These are phyloP conservation scores for Priceomyces castillae DNA, from an alignment of 805 yeast species.

Conservation along the genomic window DNA sequence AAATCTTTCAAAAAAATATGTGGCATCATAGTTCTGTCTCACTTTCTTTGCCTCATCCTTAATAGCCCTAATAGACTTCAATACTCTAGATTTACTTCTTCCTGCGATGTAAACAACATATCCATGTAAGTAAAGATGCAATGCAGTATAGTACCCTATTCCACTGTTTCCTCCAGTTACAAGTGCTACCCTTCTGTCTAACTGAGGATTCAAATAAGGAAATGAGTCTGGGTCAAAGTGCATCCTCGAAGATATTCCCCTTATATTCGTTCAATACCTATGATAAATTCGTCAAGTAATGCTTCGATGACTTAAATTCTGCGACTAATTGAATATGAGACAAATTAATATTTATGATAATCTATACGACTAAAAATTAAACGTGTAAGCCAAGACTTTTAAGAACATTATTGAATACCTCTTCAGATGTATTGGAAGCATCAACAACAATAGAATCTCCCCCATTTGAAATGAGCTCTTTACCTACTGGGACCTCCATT, in stretches of 20 bases:
- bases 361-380: neutral
- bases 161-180: constrained; percentile 85
- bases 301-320: neutral
- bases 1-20: constrained; percentile 19
- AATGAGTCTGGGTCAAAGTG: constrained; percentile 45
- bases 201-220: constrained; percentile 60
- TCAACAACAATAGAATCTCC: constrained; percentile 36
- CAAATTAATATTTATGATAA: neutral
- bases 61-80: constrained; percentile 55
- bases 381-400: neutral
- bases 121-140: constrained; percentile 79
- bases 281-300: too few relatives aligned
- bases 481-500: constrained; percentile 63
- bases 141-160: constrained; percentile 71
- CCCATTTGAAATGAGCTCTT: constrained; percentile 34
- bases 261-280: neutral
- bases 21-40: constrained; percentile 20
- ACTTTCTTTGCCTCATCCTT: constrained; percentile 48
- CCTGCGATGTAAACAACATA: constrained; percentile 74
- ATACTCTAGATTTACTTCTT: constrained; percentile 54
- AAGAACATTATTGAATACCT: constrained; percentile 22
- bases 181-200: constrained; percentile 60
- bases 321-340: neutral
- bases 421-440: constrained; percentile 28
- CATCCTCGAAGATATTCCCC: constrained; percentile 5